Evolutionary conservation across 129 eudicot species (phyloP).

Genomic region (Artemisia annua): DNA sequence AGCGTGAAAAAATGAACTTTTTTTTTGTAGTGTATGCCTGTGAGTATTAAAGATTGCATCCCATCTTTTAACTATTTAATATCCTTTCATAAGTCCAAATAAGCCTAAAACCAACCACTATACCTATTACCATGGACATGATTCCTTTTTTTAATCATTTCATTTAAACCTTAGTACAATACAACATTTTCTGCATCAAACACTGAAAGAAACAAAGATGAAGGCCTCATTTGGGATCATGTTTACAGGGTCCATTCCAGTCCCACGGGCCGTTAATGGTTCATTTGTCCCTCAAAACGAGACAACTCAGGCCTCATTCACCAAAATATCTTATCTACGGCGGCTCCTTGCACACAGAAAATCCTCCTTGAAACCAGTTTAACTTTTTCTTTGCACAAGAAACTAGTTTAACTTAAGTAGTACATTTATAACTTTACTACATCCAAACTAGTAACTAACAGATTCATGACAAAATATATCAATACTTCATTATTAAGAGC

Average conservation of each 20-base stretch:
- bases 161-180: neutral
- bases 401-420: neutral
- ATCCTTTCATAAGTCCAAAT: neutral
- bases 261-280: constrained; percentile 16
- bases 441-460: no score
- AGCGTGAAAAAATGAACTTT: no score
- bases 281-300: constrained; percentile 23
- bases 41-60: no score
- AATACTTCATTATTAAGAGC: neutral
- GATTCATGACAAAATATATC: no score
- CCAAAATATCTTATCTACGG: constrained; percentile 5
- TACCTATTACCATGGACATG: no score
- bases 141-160: neutral
- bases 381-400: neutral
- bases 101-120: no score
- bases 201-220: neutral
- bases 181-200: neutral
- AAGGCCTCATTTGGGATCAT: constrained; percentile 23
- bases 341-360: neutral
- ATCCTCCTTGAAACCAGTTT: neutral
- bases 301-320: neutral
- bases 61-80: no score
- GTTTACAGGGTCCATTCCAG: constrained; percentile 1
- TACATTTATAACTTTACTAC: no score
- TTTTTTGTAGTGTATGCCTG: no score